Evolutionary conservation across 2,329 filamentous ascomycete species (phyloP).

Genomic region (Sphaerulina musiva): DNA sequence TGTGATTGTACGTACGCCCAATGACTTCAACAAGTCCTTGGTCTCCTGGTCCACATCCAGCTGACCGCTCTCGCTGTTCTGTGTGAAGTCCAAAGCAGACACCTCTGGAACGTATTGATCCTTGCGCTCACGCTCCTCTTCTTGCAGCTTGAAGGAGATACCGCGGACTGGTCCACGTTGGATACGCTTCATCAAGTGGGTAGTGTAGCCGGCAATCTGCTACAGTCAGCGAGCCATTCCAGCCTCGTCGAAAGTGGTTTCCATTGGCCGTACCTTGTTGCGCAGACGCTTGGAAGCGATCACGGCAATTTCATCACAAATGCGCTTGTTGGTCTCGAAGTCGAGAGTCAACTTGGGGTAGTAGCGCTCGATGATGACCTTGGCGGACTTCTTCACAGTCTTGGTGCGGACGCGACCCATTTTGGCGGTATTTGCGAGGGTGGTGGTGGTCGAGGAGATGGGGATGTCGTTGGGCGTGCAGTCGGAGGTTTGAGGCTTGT

Average conservation of each 20-base stretch:
- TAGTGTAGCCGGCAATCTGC: slow-evolving; percentile 96
- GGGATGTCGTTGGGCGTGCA: slow-evolving; percentile 10
- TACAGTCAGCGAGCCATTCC: not conserved
- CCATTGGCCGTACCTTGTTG: slow-evolving; percentile 70
- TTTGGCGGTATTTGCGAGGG: slow-evolving; percentile 33
- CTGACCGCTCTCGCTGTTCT: slow-evolving; percentile 86
- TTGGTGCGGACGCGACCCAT: slow-evolving; percentile 54
- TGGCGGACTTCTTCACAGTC: slow-evolving; percentile 81
- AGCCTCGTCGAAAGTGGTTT: not conserved
- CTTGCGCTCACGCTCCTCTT: slow-evolving; percentile 99
- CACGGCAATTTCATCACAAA: slow-evolving; percentile 99
- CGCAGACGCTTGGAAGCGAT: slow-evolving; percentile 98
- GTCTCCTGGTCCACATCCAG: slow-evolving; percentile 95
- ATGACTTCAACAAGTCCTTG: slow-evolving; percentile 97
- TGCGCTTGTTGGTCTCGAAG: slow-evolving; percentile 99
- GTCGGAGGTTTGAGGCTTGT: not conserved
- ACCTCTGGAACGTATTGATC: slow-evolving; percentile 99
- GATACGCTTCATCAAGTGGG: slow-evolving; percentile 97
- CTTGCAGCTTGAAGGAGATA: slow-evolving; percentile 99
- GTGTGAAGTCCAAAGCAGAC: slow-evolving; percentile 95
- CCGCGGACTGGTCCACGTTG: slow-evolving; percentile 98
- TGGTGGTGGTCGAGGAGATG: slow-evolving; percentile 6
- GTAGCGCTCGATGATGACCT: slow-evolving; percentile 99
- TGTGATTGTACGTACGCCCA: slow-evolving; percentile 61
- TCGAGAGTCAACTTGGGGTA: slow-evolving; percentile 93